Conservation (phyloP, 2,329 filamentous ascomycete species). For the Fusarium foetens region DNA sequence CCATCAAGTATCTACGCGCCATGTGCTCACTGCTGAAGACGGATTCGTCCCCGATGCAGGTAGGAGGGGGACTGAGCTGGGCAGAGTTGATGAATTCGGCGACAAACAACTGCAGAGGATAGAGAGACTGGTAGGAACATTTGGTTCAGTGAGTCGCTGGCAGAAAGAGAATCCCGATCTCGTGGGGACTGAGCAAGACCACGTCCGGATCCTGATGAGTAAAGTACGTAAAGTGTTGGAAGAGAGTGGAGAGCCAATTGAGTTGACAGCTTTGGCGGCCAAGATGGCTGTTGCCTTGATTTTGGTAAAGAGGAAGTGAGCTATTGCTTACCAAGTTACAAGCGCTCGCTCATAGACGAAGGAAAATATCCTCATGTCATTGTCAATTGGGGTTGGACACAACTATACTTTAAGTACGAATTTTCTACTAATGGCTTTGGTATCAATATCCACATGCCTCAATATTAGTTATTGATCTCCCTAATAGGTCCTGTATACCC, state of each 20-base stretch:
- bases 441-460: rapidly evolving
- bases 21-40: neutral
- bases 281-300: neutral
- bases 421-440: rapidly evolving
- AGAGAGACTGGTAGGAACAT: neutral
- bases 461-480: rapidly evolving
- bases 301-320: neutral
- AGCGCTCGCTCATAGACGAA: rapidly evolving
- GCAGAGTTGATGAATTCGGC: rapidly evolving
- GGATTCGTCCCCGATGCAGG: rapidly evolving
- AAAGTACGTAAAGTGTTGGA: neutral
- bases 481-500: neutral
- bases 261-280: neutral
- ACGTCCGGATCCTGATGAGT: neutral
- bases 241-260: neutral
- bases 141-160: neutral
- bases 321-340: too few species aligned
- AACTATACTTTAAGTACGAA: neutral
- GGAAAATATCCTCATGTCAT: rapidly evolving
- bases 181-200: neutral
- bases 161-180: neutral
- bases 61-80: rapidly evolving
- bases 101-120: neutral
- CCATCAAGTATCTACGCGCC: neutral
- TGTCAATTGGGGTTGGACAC: rapidly evolving